Conservation (phyloP, 139 green algal genomes). For the Chlamydomonas asymmetrica region DNA sequence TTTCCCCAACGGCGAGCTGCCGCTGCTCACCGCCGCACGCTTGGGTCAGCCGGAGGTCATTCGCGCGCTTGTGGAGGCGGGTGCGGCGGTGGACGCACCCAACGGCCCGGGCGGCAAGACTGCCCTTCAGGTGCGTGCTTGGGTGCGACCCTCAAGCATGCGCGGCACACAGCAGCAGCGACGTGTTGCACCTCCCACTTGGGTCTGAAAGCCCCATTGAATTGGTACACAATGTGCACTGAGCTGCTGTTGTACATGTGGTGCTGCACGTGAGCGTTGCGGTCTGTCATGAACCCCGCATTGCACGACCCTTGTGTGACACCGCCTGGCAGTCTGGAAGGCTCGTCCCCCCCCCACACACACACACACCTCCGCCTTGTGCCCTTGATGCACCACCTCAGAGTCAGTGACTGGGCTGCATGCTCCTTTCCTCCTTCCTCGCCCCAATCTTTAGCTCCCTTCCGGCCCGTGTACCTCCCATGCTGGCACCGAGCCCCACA, state of each 20-base stretch:
- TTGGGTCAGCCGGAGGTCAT: constrained; percentile 11
- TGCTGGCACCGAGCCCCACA: not conserved
- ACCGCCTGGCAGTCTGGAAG: too few species aligned
- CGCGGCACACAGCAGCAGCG: not conserved
- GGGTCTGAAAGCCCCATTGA: not conserved
- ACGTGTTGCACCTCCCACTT: not conserved
- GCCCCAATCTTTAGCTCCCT: too few species aligned
- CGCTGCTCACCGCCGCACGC: constrained; percentile 20
- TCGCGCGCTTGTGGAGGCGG: constrained; percentile 17
- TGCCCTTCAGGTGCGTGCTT: constrained; percentile 18
- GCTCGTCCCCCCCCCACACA: too few species aligned
- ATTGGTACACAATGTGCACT: not conserved
- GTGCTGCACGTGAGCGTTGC: not conserved
- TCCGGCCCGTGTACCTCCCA: not conserved
- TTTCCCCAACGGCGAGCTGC: constrained; percentile 17
- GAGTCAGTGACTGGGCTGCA: too few species aligned
- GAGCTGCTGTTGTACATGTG: not conserved
- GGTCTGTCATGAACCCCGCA: not conserved
- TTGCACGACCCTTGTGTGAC: too few species aligned
- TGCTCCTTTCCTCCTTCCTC: too few species aligned
- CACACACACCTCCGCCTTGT: too few species aligned
- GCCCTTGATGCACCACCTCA: too few species aligned
- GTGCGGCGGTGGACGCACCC: constrained; percentile 18
- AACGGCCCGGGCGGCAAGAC: constrained; percentile 31
- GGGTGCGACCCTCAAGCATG: not conserved